Base-by-base conservation (phyloP, 352 stramenopile species). In the Phytophthora pseudosyringae region DNA sequence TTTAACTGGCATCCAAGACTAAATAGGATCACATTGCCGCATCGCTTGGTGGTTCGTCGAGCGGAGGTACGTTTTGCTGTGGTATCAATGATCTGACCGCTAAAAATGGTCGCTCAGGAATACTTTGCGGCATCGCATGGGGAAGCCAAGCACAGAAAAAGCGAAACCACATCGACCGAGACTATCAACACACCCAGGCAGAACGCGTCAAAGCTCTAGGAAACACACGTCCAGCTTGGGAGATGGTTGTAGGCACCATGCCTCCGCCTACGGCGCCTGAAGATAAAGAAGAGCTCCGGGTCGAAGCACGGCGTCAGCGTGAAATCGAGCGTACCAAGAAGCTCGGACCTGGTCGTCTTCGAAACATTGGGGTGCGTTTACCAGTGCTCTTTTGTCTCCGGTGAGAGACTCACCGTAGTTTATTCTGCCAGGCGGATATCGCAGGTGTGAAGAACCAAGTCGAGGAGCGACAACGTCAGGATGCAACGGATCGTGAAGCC, bases 251-350 rank as follows among this genome's bases (percentile, higher is more conserved):
- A 18, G 67, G 67, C 9, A 47, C 41, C 10, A 72, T 72, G 67
- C 67, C 57, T 16, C 67, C 67, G 36, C 62, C 62, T 15, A 43
- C 68, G 46, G 68, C 63, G 18, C 63, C 57, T 39, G 36, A 68
- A 64, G 38, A 72, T 45, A 69, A 71, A 41, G 85, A 93, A 5
- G 70, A 77, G 29, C 66, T 86, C 31, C 75, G 82, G 2, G 48
- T 82, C n/a, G 79, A 89, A 28, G 85, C 82, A 36, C 75, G 81
- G 8, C 77, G 82, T 21, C 73, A 81, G 54, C 80, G 85, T 4
- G 85, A 93, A 64, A 72, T 79, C 33, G 85, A 91, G 44, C 82
- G 85, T 3, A 41, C 73, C 26, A 91, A 91, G 63, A 91, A 91
- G 48, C 72, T 91, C 9, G 78, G 78, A 0, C 79, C 77, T 18